Base-by-base conservation (phyloP, 176 grass and related monocot species). In the Paspalum notatum region DNA sequence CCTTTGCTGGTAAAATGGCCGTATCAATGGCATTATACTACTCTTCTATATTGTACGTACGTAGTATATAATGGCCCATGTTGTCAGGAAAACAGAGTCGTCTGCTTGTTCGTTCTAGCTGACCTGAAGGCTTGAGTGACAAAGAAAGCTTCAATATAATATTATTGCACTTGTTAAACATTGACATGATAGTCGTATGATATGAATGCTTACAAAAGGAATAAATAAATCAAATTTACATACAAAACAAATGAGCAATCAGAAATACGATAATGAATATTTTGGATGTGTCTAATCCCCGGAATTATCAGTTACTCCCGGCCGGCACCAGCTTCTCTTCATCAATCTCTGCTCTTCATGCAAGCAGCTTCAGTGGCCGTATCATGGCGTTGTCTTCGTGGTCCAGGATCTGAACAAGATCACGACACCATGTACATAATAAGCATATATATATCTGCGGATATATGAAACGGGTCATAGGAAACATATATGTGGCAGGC, bases 311-410 rank as follows among this genome's bases (percentile, higher is more conserved):
- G 26, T 27, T 56, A 21, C 39, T 66, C 17, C 20, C 43, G 0
- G 1, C 4, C 27, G 3, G 17, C 32, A 44, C 6, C 32, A 18
- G 4, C n/a, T 7, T 9, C 24, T 44, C 58, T 6, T 51, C 22
- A 37, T 75, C 16, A 67, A 44, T 32, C 38, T n/a, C 8, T 7
- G 42, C 38, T 8, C 27, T 44, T 83, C 48, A 83, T 1, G 71
- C 38, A 46, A 83, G 81, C 81, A 75, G 60, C 68, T 89, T 95
- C 6, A 94, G 68, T 5, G 92, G 92, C n/a, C 89, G 65, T 84
- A 91, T 94, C 89, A 95, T 91, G 37, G 83, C 89, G 75, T 95
- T 95, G 80, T 95, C 92, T 80, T 95, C 89, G 65, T 95, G 92
- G 77, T 95, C 92, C 78, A 95, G 82, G 55, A 95, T 95, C 92